A percentile compares a stretch with the other conserved stretches of the same genome.
phyloP scores from a whole-genome alignment of 2,329 filamentous ascomycete genomes.

The Ophiocordyceps unilateralis region DNA sequence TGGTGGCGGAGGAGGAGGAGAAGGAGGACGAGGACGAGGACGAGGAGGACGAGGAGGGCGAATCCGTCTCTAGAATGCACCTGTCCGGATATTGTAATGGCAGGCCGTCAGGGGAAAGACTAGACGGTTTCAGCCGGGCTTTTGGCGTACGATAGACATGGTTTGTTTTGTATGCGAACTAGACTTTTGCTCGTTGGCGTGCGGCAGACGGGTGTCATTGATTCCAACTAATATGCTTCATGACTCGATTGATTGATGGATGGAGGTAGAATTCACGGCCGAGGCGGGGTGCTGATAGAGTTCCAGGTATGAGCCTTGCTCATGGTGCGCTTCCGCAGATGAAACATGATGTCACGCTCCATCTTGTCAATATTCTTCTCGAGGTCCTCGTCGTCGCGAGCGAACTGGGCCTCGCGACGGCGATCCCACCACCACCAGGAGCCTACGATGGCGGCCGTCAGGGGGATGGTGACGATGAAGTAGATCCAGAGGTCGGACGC shows the following conservation, averaged over 20 bases:
- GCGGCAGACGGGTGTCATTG: too few relatives aligned
- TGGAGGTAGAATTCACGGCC: too few relatives aligned
- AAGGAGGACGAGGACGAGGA: background rate
- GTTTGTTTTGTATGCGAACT: background rate
- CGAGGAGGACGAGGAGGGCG: background rate
- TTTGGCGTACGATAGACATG: background rate
- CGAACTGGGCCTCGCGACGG: conserved; percentile 29
- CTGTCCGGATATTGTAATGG: too few relatives aligned
- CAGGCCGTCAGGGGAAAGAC: too few relatives aligned
- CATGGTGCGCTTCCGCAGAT: conserved; percentile 38
- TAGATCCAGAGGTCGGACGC: conserved; percentile 38
- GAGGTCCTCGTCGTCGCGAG: conserved; percentile 30
- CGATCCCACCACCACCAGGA: conserved; percentile 38
- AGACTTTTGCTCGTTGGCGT: too few relatives aligned
- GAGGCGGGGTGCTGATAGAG: conserved; percentile 16
- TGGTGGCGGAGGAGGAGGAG: conserved; percentile 2
- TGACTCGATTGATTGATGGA: too few relatives aligned
- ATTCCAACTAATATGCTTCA: too few relatives aligned
- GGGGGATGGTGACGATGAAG: conserved; percentile 41
- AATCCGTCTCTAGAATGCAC: background rate
- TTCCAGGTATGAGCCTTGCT: conserved; percentile 38
- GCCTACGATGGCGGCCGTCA: conserved; percentile 36
- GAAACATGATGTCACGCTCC: conserved; percentile 38
- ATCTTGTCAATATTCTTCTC: conserved; percentile 37
- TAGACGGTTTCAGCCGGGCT: too few relatives aligned